These are phyloP conservation scores for Eragrostis tef DNA, from an alignment of 202 grass and related monocot genomes.

Conservation along the genomic window DNA sequence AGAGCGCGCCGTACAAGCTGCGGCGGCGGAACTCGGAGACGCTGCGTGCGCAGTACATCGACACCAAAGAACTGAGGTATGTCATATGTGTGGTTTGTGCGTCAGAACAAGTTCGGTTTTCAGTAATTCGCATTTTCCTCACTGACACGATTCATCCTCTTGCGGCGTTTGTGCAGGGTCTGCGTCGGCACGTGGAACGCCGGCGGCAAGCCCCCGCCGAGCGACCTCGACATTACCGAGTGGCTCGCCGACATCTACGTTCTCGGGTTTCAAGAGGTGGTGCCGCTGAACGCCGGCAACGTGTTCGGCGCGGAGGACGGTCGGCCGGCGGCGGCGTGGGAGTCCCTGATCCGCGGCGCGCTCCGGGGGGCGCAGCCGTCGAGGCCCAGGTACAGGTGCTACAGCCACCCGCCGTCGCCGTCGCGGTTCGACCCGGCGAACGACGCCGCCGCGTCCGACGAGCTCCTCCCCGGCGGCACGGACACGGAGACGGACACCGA, in stretches of 20 bases:
- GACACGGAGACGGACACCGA: slow-evolving; percentile 63
- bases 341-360: slow-evolving; percentile 71
- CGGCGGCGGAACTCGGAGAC: slow-evolving; percentile 87
- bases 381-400: slow-evolving; percentile 61
- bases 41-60: slow-evolving; percentile 88
- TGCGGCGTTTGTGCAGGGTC: slow-evolving; percentile 43
- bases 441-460: slow-evolving; percentile 36
- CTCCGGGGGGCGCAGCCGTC: slow-evolving; percentile 50
- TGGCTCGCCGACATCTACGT: slow-evolving; percentile 98
- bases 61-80: slow-evolving; percentile 82
- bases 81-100: neutral
- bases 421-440: slow-evolving; percentile 61
- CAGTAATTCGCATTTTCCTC: too few relatives aligned
- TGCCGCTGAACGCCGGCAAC: slow-evolving; percentile 88
- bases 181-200: slow-evolving; percentile 84
- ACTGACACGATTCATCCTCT: neutral
- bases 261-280: slow-evolving; percentile 92
- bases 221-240: slow-evolving; percentile 57
- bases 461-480: slow-evolving; percentile 47
- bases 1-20: slow-evolving; percentile 63
- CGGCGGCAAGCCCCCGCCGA: slow-evolving; percentile 65
- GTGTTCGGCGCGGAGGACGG: slow-evolving; percentile 82
- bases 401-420: slow-evolving; percentile 77
- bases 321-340: slow-evolving; percentile 76
- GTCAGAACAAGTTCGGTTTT: neutral